Percentiles rank a stretch among this genome's conserved stretches.
Evolutionary conservation across 768 basidiomycete species (phyloP).

Genomic region (Neoboletus subvelutipes): DNA sequence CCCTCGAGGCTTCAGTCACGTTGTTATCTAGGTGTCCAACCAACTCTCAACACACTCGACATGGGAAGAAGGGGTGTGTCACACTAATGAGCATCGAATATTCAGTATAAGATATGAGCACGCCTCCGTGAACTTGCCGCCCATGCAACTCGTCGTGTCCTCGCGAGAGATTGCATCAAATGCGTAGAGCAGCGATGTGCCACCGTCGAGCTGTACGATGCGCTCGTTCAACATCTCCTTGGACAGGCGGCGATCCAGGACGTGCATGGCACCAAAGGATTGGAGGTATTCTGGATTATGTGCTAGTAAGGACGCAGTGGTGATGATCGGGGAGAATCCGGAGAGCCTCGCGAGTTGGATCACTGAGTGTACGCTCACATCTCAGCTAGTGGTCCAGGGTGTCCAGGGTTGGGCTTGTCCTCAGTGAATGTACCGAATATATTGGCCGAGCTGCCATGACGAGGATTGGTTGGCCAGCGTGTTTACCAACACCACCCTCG

Average conservation of each 20-base stretch:
- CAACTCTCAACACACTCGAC: background rate
- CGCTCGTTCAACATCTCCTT: background rate
- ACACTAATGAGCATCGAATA: background rate
- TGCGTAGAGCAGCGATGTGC: slow-evolving; percentile 1
- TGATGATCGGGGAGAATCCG: slow-evolving; percentile 34
- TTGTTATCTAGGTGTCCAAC: too few relatives aligned
- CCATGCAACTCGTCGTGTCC: slow-evolving; percentile 28
- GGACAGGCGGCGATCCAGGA: slow-evolving; percentile 30
- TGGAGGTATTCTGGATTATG: slow-evolving; percentile 29
- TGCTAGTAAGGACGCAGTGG: slow-evolving; percentile 36
- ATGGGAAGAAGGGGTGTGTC: background rate
- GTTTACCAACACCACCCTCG: slow-evolving; percentile 24
- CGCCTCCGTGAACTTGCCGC: slow-evolving; percentile 20
- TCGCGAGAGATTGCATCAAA: slow-evolving; percentile 31
- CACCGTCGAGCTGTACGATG: background rate
- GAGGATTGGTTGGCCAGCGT: slow-evolving; percentile 31
- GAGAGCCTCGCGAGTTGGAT: slow-evolving; percentile 34
- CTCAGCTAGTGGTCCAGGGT: background rate
- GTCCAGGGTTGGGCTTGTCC: too few relatives aligned
- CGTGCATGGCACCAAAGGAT: slow-evolving; percentile 35
- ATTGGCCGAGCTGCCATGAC: slow-evolving; percentile 40
- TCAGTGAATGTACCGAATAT: slow-evolving; percentile 28
- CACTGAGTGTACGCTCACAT: slow-evolving; percentile 1
- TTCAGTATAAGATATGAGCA: background rate
- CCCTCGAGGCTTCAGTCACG: too few relatives aligned